phyloP scores from a whole-genome alignment of 2,329 filamentous ascomycete genomes.

The Akanthomyces muscarius region DNA sequence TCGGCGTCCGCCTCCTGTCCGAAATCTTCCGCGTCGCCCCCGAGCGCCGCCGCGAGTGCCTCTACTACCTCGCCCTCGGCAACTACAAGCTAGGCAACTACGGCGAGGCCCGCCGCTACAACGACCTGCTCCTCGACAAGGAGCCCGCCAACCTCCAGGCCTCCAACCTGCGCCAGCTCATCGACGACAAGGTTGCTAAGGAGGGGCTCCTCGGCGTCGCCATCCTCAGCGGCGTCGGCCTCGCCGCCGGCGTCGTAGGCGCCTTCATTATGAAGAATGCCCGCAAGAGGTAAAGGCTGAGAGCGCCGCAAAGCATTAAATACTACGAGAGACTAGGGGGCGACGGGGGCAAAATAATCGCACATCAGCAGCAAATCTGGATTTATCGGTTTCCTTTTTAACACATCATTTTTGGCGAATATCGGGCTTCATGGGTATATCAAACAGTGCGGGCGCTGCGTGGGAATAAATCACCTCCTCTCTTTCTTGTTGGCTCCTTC shows the following conservation, averaged over 20 bases:
- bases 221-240: slow-evolving; percentile 87
- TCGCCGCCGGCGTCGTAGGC: slow-evolving; percentile 89
- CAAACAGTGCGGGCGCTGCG: slow-evolving; percentile 4
- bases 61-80: slow-evolving; percentile 95
- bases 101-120: slow-evolving; percentile 88
- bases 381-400: background rate
- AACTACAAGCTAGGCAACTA: slow-evolving; percentile 99
- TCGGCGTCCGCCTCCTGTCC: slow-evolving; percentile 86
- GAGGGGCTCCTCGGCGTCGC: slow-evolving; percentile 93
- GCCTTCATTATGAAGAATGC: slow-evolving; percentile 78
- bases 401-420: slow-evolving; percentile 9
- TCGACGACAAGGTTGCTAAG: slow-evolving; percentile 94
- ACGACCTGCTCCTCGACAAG: slow-evolving; percentile 84
- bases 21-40: slow-evolving; percentile 94
- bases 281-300: slow-evolving; percentile 47
- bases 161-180: slow-evolving; percentile 75
- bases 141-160: slow-evolving; percentile 92
- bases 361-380: background rate
- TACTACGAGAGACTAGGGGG: too few relatives aligned
- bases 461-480: background rate
- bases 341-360: background rate
- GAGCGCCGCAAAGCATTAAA: too few relatives aligned
- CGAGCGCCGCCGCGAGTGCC: slow-evolving; percentile 91
- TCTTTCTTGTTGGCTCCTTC: background rate
- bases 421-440: background rate